Evolutionary conservation across 2,329 filamentous ascomycete genomes (phyloP).

Genomic region (Fusarium humuli): DNA sequence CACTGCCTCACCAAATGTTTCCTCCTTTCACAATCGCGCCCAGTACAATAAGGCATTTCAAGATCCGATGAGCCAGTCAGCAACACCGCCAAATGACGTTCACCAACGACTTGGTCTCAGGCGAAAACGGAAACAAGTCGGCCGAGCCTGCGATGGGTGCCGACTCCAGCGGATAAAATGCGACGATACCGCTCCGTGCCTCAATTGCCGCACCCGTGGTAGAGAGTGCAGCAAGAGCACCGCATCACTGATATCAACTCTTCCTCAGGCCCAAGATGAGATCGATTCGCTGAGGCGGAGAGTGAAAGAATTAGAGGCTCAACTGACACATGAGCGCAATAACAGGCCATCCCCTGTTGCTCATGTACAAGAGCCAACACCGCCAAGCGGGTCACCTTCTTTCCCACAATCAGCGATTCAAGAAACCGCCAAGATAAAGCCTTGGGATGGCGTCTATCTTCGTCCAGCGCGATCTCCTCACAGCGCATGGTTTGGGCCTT

Average conservation of each 20-base stretch:
- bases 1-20: background rate
- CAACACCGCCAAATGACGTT: background rate
- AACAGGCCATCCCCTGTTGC: background rate
- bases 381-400: background rate
- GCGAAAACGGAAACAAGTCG: slow-evolving; percentile 32
- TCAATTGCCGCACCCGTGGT: slow-evolving; percentile 18
- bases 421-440: background rate
- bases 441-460: slow-evolving; percentile 19
- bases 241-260: background rate
- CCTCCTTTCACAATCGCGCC: too few relatives aligned
- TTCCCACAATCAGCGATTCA: background rate
- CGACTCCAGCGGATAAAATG: slow-evolving; percentile 30
- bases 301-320: slow-evolving; percentile 1
- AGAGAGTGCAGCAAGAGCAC: slow-evolving; percentile 12
- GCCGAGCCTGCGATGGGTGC: slow-evolving; percentile 27
- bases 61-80: background rate
- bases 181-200: slow-evolving; percentile 15
- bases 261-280: slow-evolving; percentile 20
- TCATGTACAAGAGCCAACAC: slow-evolving; percentile 1
- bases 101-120: slow-evolving; percentile 1
- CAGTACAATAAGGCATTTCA: background rate
- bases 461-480: slow-evolving; percentile 5
- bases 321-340: background rate
- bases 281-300: background rate
- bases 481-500: slow-evolving; percentile 22